Conservation (phyloP, 768 basidiomycete species). For the Suillus paluster region DNA sequence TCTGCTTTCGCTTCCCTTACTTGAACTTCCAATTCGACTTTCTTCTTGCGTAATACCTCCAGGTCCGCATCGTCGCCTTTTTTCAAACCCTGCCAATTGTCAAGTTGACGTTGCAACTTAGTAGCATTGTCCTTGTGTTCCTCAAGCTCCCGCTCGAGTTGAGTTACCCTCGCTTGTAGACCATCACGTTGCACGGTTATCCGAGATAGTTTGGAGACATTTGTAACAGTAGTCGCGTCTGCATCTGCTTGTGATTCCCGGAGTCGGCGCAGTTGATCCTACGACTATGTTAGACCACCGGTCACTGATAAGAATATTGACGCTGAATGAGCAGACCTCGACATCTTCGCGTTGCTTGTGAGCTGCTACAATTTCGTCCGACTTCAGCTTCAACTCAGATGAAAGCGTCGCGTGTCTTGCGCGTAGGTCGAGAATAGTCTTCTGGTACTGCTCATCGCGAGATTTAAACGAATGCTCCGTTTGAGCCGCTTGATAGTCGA, state of each 20-base stretch:
- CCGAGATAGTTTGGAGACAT: conserved; percentile 59
- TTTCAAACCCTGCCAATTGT: conserved; percentile 72
- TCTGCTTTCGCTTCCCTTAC: conserved; percentile 49
- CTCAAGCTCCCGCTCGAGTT: conserved; percentile 59
- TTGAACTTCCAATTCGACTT: conserved; percentile 59
- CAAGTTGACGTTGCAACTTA: conserved; percentile 65
- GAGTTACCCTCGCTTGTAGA: conserved; percentile 52
- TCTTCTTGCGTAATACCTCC: conserved; percentile 57
- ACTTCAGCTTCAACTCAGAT: conserved; percentile 43
- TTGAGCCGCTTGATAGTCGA: conserved; percentile 30
- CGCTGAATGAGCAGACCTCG: conserved; percentile 42
- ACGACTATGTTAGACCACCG: not conserved
- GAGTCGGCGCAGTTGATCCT: conserved; percentile 48
- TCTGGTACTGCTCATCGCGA: conserved; percentile 33
- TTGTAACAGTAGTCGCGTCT: conserved; percentile 49
- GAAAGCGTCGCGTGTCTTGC: conserved; percentile 38
- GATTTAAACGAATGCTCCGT: conserved; percentile 17
- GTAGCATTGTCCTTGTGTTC: conserved; percentile 60
- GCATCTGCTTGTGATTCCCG: conserved; percentile 56
- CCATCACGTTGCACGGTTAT: conserved; percentile 61
- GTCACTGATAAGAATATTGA: conserved; percentile 12
- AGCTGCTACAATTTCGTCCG: conserved; percentile 42
- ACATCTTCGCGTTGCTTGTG: conserved; percentile 49
- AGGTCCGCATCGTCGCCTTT: conserved; percentile 63
- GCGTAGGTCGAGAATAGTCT: conserved; percentile 31